These are phyloP conservation scores for Acanthamoeba culbertsoni DNA, from an alignment of 208 protist genomes.

Conservation along the genomic window DNA sequence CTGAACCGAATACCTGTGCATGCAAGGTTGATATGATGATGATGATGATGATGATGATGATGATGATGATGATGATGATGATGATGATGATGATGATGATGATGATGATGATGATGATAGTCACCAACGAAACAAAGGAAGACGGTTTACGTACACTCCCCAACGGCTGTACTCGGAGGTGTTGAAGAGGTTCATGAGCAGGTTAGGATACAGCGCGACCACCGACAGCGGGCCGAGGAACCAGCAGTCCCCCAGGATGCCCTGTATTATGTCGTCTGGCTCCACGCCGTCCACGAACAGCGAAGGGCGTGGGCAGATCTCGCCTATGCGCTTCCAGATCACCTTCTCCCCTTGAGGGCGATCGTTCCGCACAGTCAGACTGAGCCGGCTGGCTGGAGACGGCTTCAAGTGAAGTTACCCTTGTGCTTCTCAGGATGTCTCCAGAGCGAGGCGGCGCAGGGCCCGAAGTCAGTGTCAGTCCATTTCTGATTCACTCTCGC, in stretches of 20 bases:
- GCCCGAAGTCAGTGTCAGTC: slow-evolving; percentile 50
- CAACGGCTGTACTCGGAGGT: slow-evolving; percentile 42
- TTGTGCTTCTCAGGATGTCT: slow-evolving; percentile 19
- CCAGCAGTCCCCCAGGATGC: slow-evolving; percentile 60
- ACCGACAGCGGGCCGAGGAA: slow-evolving; percentile 60
- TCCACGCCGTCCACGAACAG: slow-evolving; percentile 67
- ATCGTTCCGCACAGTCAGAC: too few species aligned
- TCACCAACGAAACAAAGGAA: not conserved
- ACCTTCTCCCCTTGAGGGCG: not conserved
- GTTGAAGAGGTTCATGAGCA: slow-evolving; percentile 58
- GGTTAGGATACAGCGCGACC: slow-evolving; percentile 38
- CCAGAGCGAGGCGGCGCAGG: not conserved
- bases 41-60: too few species aligned
- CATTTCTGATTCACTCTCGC: not conserved
- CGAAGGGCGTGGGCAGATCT: slow-evolving; percentile 1
- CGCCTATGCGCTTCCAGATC: slow-evolving; percentile 44
- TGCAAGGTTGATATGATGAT: too few species aligned
- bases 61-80: too few species aligned
- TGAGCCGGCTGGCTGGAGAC: too few species aligned
- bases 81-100: too few species aligned
- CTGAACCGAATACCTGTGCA: slow-evolving; percentile 40
- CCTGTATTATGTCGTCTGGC: slow-evolving; percentile 66
- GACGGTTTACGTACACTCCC: slow-evolving; percentile 16
- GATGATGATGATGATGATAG: too few species aligned
- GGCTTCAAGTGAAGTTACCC: not conserved